phyloP scores from a whole-genome alignment of 257 asterid species.

The Salvia miltiorrhiza region DNA sequence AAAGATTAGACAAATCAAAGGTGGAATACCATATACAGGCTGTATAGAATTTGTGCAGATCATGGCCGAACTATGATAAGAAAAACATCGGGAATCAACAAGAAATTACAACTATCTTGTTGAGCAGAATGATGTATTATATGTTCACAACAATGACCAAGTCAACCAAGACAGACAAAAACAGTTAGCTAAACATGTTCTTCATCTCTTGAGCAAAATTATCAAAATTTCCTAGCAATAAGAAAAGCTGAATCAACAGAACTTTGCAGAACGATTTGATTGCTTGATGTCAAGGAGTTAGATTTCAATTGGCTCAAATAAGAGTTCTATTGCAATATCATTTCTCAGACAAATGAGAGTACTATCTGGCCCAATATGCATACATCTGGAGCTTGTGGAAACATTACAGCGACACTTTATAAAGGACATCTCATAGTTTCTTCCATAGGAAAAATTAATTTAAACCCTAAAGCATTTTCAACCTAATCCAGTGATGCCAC shows the following conservation, averaged over 20 bases:
- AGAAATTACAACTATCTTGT: conserved; percentile 2
- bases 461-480: background rate
- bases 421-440: background rate
- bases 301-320: too few relatives aligned
- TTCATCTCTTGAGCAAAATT: background rate
- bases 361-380: background rate
- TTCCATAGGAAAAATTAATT: background rate
- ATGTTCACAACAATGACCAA: background rate
- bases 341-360: background rate
- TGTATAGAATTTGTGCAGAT: background rate
- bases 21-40: conserved; percentile 1
- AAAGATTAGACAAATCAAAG: background rate
- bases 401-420: background rate
- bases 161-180: background rate
- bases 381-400: conserved; percentile 2
- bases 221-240: background rate
- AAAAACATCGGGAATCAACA: background rate
- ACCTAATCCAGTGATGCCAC: conserved; percentile 1
- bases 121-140: background rate
- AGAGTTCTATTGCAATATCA: conserved; percentile 1
- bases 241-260: background rate
- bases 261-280: background rate
- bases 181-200: background rate
- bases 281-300: conserved; percentile 2
- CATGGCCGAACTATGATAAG: background rate